These are phyloP conservation scores for Lentinula lateritia DNA, from an alignment of 768 basidiomycete species.

Conservation along the genomic window DNA sequence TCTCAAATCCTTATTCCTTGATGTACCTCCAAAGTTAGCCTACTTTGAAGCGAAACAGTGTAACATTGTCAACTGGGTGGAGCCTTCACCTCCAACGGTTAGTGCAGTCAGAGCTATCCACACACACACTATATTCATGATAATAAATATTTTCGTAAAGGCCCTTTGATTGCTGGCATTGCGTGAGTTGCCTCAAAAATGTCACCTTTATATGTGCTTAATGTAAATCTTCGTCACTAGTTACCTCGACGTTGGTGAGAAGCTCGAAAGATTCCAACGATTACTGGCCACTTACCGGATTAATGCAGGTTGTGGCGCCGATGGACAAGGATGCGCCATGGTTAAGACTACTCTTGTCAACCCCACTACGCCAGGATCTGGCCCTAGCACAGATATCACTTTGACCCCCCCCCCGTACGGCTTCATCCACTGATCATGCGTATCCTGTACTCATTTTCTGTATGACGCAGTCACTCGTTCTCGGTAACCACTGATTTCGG, in stretches of 20 bases:
- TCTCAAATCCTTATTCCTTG: not conserved
- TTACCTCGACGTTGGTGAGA: not conserved
- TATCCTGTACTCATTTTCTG: not conserved
- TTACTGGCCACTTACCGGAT: too few species aligned
- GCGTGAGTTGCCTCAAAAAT: slow-evolving; percentile 16
- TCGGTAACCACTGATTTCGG: slow-evolving; percentile 30
- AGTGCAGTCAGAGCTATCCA: not conserved
- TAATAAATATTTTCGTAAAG: not conserved
- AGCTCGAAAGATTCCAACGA: too few species aligned
- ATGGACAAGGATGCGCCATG: slow-evolving; percentile 29
- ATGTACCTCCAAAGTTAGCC: not conserved
- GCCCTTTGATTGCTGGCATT: slow-evolving; percentile 24
- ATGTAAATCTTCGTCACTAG: not conserved
- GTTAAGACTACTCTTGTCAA: slow-evolving; percentile 29
- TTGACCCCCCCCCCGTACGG: slow-evolving; percentile 28
- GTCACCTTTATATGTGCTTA: not conserved
- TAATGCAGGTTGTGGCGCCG: slow-evolving; percentile 25
- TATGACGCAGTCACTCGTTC: slow-evolving; percentile 20
- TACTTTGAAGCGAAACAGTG: slow-evolving; percentile 12
- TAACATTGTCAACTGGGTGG: slow-evolving; percentile 23
- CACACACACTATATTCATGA: too few species aligned
- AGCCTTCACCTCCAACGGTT: slow-evolving; percentile 17
- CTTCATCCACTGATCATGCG: not conserved
- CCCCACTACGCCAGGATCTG: slow-evolving; percentile 24
- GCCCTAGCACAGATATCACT: slow-evolving; percentile 29